Conservation (phyloP, 2,329 filamentous ascomycete species). For the Paramyrothecium roridum region DNA sequence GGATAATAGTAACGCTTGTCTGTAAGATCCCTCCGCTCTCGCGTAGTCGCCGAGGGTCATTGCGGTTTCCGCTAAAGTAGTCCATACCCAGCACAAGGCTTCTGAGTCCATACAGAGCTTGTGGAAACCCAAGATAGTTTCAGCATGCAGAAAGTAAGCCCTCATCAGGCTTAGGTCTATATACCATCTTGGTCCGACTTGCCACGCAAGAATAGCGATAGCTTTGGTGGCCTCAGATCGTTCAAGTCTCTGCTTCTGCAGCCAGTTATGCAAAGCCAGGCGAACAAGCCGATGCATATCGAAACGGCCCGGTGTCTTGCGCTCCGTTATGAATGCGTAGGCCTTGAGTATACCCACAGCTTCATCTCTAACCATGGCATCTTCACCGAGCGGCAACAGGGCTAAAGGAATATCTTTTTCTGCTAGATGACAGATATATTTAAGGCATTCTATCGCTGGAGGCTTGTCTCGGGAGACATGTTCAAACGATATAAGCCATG, state of each 20-base stretch:
- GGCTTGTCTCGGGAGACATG: constrained; percentile 19
- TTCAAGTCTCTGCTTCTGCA: constrained; percentile 4
- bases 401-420: neutral
- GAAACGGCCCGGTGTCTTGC: constrained; percentile 6
- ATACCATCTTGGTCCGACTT: constrained; percentile 10
- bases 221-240: constrained; percentile 1
- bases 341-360: constrained; percentile 20
- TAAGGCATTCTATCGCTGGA: constrained; percentile 22
- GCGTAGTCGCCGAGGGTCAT: neutral
- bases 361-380: constrained; percentile 8
- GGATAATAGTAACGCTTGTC: neutral
- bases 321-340: constrained; percentile 26
- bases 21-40: neutral
- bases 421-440: constrained; percentile 23
- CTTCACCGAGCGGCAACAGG: constrained; percentile 9
- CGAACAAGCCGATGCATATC: constrained; percentile 29
- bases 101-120: neutral
- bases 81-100: neutral
- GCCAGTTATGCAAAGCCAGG: constrained; percentile 23
- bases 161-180: no score
- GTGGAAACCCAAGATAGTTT: constrained; percentile 3
- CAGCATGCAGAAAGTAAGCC: constrained; percentile 18
- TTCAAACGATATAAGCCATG: constrained; percentile 30
- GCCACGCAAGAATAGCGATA: constrained; percentile 6
- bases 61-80: neutral